phyloP scores from a whole-genome alignment of 371 early-diverging fungal species.

The Phascolomyces articulosus region DNA sequence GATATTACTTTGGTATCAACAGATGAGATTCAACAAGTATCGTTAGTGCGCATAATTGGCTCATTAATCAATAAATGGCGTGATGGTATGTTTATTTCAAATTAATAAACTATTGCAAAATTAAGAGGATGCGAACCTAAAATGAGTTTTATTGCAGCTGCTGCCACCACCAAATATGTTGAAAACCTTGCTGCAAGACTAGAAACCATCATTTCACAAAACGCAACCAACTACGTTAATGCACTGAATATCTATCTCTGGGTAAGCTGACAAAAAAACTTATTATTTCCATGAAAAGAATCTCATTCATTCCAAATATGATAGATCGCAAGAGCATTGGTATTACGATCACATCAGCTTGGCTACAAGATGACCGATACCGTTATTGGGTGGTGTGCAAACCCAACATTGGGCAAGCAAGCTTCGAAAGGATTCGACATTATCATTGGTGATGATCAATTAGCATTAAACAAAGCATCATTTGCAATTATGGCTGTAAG shows the following conservation, averaged over 20 bases:
- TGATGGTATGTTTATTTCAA: constrained; percentile 34
- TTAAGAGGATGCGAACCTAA: neutral
- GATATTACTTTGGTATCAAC: constrained; percentile 44
- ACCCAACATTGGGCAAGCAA: constrained; percentile 39
- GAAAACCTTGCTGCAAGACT: constrained; percentile 23
- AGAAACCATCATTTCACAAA: constrained; percentile 26
- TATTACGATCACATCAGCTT: constrained; percentile 51
- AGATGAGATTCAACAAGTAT: constrained; percentile 37
- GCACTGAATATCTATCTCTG: constrained; percentile 45
- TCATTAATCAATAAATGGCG: constrained; percentile 67
- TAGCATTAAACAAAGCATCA: constrained; percentile 69
- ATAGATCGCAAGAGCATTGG: constrained; percentile 72
- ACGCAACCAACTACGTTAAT: constrained; percentile 12
- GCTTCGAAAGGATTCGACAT: constrained; percentile 73
- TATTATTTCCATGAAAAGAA: neutral
- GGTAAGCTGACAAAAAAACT: constrained; percentile 19
- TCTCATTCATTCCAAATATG: neutral
- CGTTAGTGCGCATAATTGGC: constrained; percentile 56
- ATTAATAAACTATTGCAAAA: neutral
- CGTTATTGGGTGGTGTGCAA: constrained; percentile 60
- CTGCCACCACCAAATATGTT: constrained; percentile 36
- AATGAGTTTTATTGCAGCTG: constrained; percentile 18
- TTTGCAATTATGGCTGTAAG: constrained; percentile 71
- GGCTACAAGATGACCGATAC: constrained; percentile 63
- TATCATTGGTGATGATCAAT: constrained; percentile 68